phyloP scores from a whole-genome alignment of 2,329 filamentous ascomycete species.

The Aspergillus quadrilineatus region DNA sequence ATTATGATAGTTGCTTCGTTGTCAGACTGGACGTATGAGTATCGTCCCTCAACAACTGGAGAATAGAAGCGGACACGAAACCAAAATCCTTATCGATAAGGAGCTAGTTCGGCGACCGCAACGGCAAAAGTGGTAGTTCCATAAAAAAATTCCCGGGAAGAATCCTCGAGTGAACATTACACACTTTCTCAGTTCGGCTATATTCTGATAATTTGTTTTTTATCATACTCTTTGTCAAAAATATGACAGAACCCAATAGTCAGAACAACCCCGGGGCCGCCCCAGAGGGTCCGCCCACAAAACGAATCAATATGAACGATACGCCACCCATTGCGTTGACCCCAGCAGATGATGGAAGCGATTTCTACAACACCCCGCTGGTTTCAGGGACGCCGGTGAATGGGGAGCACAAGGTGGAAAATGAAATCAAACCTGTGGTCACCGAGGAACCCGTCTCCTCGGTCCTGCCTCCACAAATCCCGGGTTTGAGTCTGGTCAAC shows the following conservation, averaged over 20 bases:
- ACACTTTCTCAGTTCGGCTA: background rate
- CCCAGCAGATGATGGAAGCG: conserved; percentile 38
- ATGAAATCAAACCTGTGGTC: conserved; percentile 3
- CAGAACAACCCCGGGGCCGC: conserved; percentile 16
- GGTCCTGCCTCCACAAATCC: conserved; percentile 30
- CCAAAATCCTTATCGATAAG: conserved; percentile 28
- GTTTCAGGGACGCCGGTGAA: conserved; percentile 30
- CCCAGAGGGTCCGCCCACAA: conserved; percentile 25
- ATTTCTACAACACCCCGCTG: conserved; percentile 45
- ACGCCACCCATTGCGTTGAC: conserved; percentile 32
- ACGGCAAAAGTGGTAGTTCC: conserved; percentile 29
- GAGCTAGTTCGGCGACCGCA: conserved; percentile 26
- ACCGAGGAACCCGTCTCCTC: conserved; percentile 18
- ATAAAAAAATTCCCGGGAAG: conserved; percentile 25
- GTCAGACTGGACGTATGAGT: background rate
- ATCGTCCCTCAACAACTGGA: no score
- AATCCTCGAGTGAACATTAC: conserved; percentile 2
- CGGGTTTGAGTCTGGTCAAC: conserved; percentile 38
- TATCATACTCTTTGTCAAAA: conserved; percentile 8
- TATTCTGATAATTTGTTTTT: background rate
- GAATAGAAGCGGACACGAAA: conserved; percentile 14
- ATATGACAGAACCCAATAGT: conserved; percentile 28
- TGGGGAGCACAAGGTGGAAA: conserved; percentile 9
- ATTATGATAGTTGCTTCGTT: conserved; percentile 14
- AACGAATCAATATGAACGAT: conserved; percentile 30